Evolutionary conservation across 202 grass and related monocot genomes (phyloP).

Genomic region (Bolboschoenoplectus hybrid): DNA sequence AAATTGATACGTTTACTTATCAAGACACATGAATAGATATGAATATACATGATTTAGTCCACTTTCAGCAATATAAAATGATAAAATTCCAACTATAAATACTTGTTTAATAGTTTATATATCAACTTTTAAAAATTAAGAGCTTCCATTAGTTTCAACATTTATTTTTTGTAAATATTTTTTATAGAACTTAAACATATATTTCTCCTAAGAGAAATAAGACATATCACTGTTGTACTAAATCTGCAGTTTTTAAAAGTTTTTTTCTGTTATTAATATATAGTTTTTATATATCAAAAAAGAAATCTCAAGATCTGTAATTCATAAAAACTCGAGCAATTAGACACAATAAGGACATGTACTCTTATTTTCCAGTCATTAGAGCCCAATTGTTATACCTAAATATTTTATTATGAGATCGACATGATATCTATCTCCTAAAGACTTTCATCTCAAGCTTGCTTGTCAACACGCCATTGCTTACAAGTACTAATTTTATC

Average conservation of each 20-base stretch:
- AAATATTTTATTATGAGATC: not conserved
- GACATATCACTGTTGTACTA: no score
- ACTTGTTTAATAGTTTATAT: not conserved
- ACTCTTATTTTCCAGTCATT: not conserved
- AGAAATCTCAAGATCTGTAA: not conserved
- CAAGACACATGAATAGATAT: not conserved
- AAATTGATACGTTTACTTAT: constrained; percentile 22
- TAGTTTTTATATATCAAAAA: no score
- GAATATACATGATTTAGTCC: not conserved
- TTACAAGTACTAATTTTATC: not conserved
- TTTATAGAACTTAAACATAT: no score
- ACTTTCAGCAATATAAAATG: not conserved
- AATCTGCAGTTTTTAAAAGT: no score
- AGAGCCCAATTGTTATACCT: no score
- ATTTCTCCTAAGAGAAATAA: no score
- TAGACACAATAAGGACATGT: not conserved
- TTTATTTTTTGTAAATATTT: no score
- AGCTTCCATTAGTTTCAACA: no score
- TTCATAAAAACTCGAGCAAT: not conserved
- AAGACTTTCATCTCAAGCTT: not conserved
- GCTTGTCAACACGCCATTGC: not conserved
- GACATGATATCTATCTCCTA: not conserved
- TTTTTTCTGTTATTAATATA: no score
- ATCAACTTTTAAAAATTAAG: no score
- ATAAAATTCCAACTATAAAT: not conserved